These are phyloP conservation scores for Fusarium sp. DNA, from an alignment of 2,329 filamentous ascomycete species.

Conservation along the genomic window DNA sequence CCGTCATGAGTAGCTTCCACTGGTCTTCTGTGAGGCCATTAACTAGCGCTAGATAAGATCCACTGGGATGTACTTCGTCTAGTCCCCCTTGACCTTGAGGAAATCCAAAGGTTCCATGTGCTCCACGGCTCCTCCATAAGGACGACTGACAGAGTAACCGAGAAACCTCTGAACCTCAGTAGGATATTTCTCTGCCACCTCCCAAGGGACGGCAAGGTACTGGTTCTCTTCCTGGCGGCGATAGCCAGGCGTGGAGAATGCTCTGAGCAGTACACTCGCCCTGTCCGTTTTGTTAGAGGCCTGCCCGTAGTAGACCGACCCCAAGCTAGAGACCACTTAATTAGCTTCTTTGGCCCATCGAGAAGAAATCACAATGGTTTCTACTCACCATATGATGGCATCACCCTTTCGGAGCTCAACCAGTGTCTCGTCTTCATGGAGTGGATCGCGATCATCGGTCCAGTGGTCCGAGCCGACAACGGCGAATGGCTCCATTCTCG, in stretches of 20 bases:
- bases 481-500: not conserved
- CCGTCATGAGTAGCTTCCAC: too few species aligned
- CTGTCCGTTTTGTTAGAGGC: not conserved
- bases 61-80: conserved; percentile 7
- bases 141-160: conserved; percentile 7
- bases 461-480: not conserved
- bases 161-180: not conserved
- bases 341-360: not conserved
- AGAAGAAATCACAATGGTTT: not conserved
- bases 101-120: conserved; percentile 12
- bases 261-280: not conserved
- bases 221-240: conserved; percentile 11
- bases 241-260: conserved; percentile 4
- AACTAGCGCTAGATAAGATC: not conserved
- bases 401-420: conserved; percentile 8
- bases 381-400: conserved; percentile 1
- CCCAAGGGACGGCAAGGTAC: conserved; percentile 5
- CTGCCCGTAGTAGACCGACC: conserved; percentile 5
- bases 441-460: not conserved
- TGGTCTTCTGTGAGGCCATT: not conserved
- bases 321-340: not conserved
- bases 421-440: not conserved
- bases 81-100: conserved; percentile 12
- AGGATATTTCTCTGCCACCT: not conserved
- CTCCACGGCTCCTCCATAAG: conserved; percentile 13